A percentile compares a stretch with the other conserved stretches of the same genome.
These are phyloP conservation scores for Bipolaris gigantea DNA, from an alignment of 2,329 filamentous ascomycete species.

Conservation along the genomic window DNA sequence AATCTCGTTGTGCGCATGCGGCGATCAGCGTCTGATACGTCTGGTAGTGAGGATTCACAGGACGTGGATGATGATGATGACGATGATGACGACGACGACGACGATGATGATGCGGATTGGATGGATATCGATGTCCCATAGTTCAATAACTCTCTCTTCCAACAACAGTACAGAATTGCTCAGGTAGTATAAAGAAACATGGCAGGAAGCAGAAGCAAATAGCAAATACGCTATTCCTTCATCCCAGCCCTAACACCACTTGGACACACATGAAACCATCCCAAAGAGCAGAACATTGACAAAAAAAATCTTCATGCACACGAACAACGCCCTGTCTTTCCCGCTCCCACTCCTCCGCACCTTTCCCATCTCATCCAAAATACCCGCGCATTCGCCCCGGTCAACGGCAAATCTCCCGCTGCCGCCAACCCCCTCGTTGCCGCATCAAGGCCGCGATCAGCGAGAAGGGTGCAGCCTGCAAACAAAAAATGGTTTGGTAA, in stretches of 20 bases:
- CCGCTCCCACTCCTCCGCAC: too few species aligned
- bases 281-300: too few species aligned
- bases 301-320: too few species aligned
- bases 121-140: constrained; percentile 13
- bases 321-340: too few species aligned
- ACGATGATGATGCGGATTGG: constrained; percentile 3
- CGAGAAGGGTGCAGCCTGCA: not conserved
- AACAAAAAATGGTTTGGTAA: not conserved
- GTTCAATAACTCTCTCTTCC: not conserved
- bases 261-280: too few species aligned
- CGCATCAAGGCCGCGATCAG: not conserved
- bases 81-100: constrained; percentile 1
- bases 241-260: too few species aligned
- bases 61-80: constrained; percentile 2
- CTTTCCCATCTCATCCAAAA: not conserved
- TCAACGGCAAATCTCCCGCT: not conserved
- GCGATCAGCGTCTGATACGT: not conserved
- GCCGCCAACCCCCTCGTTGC: not conserved
- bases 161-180: too few species aligned
- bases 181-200: too few species aligned
- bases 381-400: not conserved
- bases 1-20: constrained; percentile 18
- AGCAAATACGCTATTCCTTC: too few species aligned
- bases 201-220: too few species aligned
- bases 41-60: constrained; percentile 4